phyloP scores from a whole-genome alignment of 257 asterid genomes.

The Ilex asprella region DNA sequence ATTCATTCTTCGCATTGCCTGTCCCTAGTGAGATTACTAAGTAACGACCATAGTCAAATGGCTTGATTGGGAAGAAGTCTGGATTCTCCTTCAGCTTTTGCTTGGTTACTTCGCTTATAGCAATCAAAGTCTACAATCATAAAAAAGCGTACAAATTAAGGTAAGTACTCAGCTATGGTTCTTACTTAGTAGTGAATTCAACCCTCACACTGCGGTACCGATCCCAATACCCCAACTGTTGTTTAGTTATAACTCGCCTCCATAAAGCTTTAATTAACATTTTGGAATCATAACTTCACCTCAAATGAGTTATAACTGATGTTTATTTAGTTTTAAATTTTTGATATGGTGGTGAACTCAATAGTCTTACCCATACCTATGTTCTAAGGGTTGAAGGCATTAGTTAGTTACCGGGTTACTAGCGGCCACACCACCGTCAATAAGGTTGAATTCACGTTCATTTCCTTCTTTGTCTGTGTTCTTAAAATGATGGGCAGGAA shows the following conservation, averaged over 20 bases:
- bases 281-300: too few species aligned
- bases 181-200: too few species aligned
- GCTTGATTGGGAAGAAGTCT: conserved; percentile 33
- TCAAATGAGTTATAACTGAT: too few species aligned
- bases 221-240: too few species aligned
- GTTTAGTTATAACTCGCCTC: too few species aligned
- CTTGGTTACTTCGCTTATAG: conserved; percentile 40
- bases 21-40: conserved; percentile 59
- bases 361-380: too few species aligned
- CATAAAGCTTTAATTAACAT: too few species aligned
- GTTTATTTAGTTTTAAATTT: too few species aligned
- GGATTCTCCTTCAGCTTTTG: conserved; percentile 23
- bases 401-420: conserved; percentile 14
- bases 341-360: too few species aligned
- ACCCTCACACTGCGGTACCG: too few species aligned
- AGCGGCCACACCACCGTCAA: conserved; percentile 21
- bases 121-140: conserved; percentile 40
- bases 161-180: neutral
- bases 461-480: conserved; percentile 5
- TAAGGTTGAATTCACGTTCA: conserved; percentile 6
- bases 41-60: conserved; percentile 37
- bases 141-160: neutral
- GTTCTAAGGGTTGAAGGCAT: too few species aligned
- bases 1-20: conserved; percentile 37
- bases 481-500: conserved; percentile 16